These are phyloP conservation scores for Fraxinus velutina DNA, from an alignment of 305 asterid species.

Conservation along the genomic window DNA sequence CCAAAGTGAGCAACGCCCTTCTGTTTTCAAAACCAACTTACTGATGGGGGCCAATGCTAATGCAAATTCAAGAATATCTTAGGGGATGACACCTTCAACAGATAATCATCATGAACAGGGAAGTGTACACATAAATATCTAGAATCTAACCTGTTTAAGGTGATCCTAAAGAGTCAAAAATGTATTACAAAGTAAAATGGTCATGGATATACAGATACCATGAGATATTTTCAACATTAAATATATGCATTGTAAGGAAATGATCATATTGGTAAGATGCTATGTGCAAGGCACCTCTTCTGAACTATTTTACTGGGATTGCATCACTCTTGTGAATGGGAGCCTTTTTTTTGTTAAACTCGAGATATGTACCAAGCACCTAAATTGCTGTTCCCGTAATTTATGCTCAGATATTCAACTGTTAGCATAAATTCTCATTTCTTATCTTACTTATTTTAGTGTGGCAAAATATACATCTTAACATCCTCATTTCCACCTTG, in stretches of 20 bases:
- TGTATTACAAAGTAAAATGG: not conserved
- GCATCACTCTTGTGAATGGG: not conserved
- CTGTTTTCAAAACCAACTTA: not conserved
- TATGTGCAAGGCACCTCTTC: not conserved
- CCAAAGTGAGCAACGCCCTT: not conserved
- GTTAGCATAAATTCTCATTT: not conserved
- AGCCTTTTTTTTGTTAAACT: not conserved
- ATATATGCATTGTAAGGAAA: not conserved
- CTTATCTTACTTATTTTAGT: not conserved
- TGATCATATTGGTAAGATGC: not conserved
- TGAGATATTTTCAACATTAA: not conserved
- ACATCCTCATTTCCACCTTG: not conserved
- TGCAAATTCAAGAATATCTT: not conserved
- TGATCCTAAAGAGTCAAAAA: not conserved
- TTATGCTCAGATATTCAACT: not conserved
- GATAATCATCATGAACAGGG: not conserved
- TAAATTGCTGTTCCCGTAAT: not conserved
- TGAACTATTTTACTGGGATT: not conserved
- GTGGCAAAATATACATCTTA: not conserved
- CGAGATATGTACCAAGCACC: not conserved
- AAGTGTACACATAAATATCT: not conserved
- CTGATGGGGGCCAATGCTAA: not conserved
- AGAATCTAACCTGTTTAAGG: not conserved
- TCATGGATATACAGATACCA: not conserved
- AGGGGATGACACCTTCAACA: not conserved